Evolutionary conservation across 2,329 filamentous ascomycete species (phyloP).

Genomic region (Cladosporium halotolerans): DNA sequence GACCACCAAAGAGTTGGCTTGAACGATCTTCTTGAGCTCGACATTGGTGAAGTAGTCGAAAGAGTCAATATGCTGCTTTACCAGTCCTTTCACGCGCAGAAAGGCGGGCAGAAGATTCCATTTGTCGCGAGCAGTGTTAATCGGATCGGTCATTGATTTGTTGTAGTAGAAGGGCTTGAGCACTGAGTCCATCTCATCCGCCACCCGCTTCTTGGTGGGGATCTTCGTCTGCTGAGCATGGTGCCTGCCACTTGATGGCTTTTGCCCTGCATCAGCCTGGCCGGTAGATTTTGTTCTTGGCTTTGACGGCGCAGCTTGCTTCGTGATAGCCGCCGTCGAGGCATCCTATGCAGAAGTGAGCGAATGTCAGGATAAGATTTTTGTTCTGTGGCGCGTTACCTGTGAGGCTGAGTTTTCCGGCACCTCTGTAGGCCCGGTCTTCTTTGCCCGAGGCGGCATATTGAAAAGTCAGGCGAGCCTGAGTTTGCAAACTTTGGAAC

Average conservation of each 20-base stretch:
- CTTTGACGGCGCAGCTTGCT: conserved; percentile 13
- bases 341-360: conserved; percentile 4
- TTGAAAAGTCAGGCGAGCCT: background rate
- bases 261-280: background rate
- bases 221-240: conserved; percentile 12
- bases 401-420: conserved; percentile 22
- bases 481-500: background rate
- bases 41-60: conserved; percentile 98
- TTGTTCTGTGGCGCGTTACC: conserved; percentile 17
- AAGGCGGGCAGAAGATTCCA: conserved; percentile 97
- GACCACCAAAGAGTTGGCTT: conserved; percentile 78
- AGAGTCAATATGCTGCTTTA: conserved; percentile 97
- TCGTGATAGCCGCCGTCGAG: conserved; percentile 10
- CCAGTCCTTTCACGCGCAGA: conserved; percentile 90
- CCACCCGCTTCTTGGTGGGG: conserved; percentile 19
- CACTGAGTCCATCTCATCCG: conserved; percentile 49
- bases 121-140: conserved; percentile 75
- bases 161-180: conserved; percentile 65
- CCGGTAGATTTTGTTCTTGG: conserved; percentile 1
- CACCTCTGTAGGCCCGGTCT: conserved; percentile 26
- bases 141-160: conserved; percentile 62
- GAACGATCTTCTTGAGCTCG: conserved; percentile 93
- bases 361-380: conserved; percentile 1
- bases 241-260: conserved; percentile 5
- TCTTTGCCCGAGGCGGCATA: conserved; percentile 30